These are phyloP conservation scores for Fennellomyces sp. DNA, from an alignment of 371 early-diverging fungal genomes.

Conservation along the genomic window DNA sequence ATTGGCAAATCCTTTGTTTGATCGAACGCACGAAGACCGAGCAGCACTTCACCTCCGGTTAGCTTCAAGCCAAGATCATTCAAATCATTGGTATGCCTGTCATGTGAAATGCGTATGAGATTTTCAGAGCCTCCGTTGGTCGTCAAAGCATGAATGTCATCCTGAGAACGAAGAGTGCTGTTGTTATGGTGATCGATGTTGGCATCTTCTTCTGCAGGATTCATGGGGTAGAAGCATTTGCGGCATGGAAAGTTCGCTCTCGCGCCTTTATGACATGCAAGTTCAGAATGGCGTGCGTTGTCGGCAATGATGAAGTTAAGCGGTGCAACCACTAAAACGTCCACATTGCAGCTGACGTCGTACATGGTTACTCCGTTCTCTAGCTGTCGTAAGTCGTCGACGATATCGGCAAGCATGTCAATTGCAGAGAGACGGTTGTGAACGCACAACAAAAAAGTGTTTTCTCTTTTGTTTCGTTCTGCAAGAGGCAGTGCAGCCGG, in stretches of 20 bases:
- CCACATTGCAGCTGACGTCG: not conserved
- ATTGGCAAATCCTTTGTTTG: not conserved
- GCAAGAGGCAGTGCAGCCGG: constrained; percentile 11
- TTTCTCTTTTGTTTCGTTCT: constrained; percentile 1
- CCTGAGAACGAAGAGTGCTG: not conserved
- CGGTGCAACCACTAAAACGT: too few species aligned
- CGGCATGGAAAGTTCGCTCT: constrained; percentile 3
- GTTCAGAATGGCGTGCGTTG: too few species aligned
- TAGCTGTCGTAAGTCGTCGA: constrained; percentile 1
- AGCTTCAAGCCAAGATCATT: not conserved
- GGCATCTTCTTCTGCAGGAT: not conserved
- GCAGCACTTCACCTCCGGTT: not conserved
- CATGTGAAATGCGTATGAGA: not conserved
- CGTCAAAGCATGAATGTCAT: not conserved
- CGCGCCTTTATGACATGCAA: too few species aligned
- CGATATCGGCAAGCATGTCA: constrained; percentile 3
- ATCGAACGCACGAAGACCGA: not conserved
- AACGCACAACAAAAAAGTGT: not conserved
- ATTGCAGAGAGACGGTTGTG: not conserved
- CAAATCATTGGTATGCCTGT: not conserved
- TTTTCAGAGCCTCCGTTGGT: not conserved
- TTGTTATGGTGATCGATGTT: not conserved
- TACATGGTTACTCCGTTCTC: constrained; percentile 15
- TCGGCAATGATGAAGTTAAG: too few species aligned
- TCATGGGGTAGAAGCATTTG: not conserved